These are phyloP conservation scores for Cavenderia fasciculata DNA, from an alignment of 78 protist genomes.

Conservation along the genomic window DNA sequence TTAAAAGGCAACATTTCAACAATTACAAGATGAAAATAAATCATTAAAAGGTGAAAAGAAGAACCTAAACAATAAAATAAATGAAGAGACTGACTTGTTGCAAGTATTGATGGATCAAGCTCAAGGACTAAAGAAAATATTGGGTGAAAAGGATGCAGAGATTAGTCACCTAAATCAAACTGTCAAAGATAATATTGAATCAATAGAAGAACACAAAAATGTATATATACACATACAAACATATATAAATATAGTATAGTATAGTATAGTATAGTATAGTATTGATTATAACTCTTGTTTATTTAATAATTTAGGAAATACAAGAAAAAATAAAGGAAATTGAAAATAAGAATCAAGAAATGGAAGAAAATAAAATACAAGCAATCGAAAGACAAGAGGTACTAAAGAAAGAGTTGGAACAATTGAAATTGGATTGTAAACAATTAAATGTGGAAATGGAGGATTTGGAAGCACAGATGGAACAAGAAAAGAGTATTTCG, in stretches of 20 bases:
- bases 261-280: too few species aligned
- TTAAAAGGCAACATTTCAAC: constrained; percentile 25
- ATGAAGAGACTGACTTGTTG: constrained; percentile 34
- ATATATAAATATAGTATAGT: too few species aligned
- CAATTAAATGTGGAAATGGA: too few species aligned
- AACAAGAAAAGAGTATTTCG: too few species aligned
- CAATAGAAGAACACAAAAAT: background rate
- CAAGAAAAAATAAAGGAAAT: background rate
- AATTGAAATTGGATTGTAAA: too few species aligned
- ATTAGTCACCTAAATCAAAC: constrained; percentile 13
- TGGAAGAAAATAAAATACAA: too few species aligned
- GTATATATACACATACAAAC: too few species aligned
- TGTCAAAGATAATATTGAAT: constrained; percentile 15
- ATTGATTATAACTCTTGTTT: too few species aligned
- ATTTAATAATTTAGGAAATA: background rate
- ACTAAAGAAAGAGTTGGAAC: too few species aligned
- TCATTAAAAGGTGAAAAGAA: constrained; percentile 23
- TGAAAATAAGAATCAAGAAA: background rate
- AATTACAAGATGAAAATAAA: constrained; percentile 25
- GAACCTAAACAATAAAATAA: constrained; percentile 13
- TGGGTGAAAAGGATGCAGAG: constrained; percentile 27
- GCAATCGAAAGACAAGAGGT: too few species aligned
- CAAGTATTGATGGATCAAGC: constrained; percentile 36
- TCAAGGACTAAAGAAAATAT: constrained; percentile 6
- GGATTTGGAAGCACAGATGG: too few species aligned